These are phyloP conservation scores for Daldinia loculata DNA, from an alignment of 495 filamentous ascomycete genomes.

Conservation along the genomic window DNA sequence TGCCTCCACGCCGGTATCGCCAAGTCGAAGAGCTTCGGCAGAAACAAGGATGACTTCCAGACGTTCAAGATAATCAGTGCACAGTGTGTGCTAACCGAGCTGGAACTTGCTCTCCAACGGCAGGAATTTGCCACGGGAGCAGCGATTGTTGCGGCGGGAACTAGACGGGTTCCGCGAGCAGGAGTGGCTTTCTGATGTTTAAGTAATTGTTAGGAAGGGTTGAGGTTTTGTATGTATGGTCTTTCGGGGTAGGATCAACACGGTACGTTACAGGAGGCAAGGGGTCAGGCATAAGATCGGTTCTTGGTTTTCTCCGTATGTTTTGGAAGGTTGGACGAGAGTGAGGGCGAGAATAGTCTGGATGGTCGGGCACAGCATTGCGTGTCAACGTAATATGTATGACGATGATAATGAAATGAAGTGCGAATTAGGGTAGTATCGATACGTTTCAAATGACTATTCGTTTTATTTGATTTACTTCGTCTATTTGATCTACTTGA, in stretches of 20 bases:
- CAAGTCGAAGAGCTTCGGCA: conserved; percentile 8
- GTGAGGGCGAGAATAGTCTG: neutral
- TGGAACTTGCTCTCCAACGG: conserved; percentile 35
- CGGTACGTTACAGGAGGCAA: neutral
- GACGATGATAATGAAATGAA: neutral
- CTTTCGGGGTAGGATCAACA: neutral
- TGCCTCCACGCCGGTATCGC: conserved; percentile 45
- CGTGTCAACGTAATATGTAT: neutral
- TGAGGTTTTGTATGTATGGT: neutral
- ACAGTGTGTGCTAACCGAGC: conserved; percentile 49
- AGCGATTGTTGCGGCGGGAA: conserved; percentile 9
- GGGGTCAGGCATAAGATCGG: neutral
- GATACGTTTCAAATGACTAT: neutral
- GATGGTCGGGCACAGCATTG: neutral
- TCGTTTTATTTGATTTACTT: neutral
- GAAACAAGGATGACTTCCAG: conserved; percentile 34
- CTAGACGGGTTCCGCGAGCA: neutral
- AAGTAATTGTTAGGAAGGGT: neutral
- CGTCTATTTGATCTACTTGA: too few relatives aligned
- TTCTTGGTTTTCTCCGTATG: neutral
- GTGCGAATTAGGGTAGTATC: neutral
- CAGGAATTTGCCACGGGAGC: conserved; percentile 22
- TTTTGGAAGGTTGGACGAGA: neutral
- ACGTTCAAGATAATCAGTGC: conserved; percentile 56
- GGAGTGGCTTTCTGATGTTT: neutral